phyloP scores from a whole-genome alignment of 805 yeast species.

The Saccharomycopsis schoenii region DNA sequence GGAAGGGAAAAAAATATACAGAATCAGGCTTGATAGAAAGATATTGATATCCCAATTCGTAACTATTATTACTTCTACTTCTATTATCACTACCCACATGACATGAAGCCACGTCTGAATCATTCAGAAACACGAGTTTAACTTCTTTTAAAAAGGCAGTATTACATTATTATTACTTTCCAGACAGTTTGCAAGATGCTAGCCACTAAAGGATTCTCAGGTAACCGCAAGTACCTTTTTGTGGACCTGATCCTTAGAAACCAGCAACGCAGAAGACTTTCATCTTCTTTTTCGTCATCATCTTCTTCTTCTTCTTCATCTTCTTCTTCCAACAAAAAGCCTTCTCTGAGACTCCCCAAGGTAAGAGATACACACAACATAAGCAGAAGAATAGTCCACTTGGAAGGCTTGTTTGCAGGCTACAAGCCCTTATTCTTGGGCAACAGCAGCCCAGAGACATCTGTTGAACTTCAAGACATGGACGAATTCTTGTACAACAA shows the following conservation, averaged over 20 bases:
- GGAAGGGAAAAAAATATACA: too few relatives aligned
- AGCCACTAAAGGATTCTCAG: neutral
- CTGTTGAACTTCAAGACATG: neutral
- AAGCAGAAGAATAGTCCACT: constrained; percentile 6
- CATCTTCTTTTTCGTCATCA: neutral
- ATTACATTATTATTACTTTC: too few relatives aligned
- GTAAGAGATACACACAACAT: constrained; percentile 14
- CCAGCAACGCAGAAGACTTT: neutral
- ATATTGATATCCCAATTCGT: too few relatives aligned
- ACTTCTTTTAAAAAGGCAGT: too few relatives aligned
- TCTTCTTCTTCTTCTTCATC: neutral
- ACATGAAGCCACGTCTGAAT: too few relatives aligned
- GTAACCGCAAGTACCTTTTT: neutral
- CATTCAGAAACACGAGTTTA: too few relatives aligned
- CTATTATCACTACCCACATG: too few relatives aligned
- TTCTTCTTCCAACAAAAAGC: neutral
- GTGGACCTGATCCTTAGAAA: too few relatives aligned
- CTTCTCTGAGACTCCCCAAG: constrained; percentile 3
- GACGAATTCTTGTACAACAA: constrained; percentile 7
- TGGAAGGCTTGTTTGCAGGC: constrained; percentile 36
- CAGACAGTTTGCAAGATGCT: neutral
- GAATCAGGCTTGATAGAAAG: too few relatives aligned
- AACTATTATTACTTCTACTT: too few relatives aligned
- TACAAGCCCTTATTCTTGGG: constrained; percentile 36
- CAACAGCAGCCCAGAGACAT: constrained; percentile 3